A percentile compares a stretch with the other conserved stretches of the same genome.
These are phyloP conservation scores for Calamus simplicifolius DNA, from an alignment of 176 grass and related monocot genomes.

Conservation along the genomic window DNA sequence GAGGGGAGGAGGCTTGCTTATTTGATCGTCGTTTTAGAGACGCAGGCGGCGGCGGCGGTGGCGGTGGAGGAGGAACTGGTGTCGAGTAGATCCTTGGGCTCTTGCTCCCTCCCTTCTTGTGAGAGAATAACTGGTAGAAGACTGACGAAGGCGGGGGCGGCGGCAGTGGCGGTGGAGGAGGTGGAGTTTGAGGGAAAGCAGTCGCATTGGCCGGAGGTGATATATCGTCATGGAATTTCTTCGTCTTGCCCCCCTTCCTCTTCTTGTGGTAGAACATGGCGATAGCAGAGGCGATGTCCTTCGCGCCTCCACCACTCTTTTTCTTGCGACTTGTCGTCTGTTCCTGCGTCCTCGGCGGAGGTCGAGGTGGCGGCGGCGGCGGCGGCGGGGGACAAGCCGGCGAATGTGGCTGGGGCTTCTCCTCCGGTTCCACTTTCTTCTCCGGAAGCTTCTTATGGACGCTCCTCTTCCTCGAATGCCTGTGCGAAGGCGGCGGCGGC, in stretches of 20 bases:
- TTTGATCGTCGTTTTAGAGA: conserved; percentile 27
- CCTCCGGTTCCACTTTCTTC: conserved; percentile 27
- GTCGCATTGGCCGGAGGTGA: conserved; percentile 29
- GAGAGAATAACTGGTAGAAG: conserved; percentile 57
- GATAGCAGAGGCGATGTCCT: conserved; percentile 81
- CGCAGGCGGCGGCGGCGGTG: conserved; percentile 37
- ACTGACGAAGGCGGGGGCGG: conserved; percentile 59
- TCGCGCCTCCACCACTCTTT: conserved; percentile 62
- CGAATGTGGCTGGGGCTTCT: background rate
- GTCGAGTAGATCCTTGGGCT: conserved; percentile 58
- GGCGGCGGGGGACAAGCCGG: conserved; percentile 27
- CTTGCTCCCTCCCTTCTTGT: conserved; percentile 63
- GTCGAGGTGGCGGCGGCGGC: conserved; percentile 32
- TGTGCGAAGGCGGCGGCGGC: too few relatives aligned
- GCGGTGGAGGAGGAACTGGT: conserved; percentile 1
- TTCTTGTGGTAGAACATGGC: conserved; percentile 87
- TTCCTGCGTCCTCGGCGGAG: conserved; percentile 6
- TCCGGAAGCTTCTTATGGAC: conserved; percentile 32
- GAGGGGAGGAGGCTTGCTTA: conserved; percentile 12
- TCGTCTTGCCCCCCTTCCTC: conserved; percentile 58
- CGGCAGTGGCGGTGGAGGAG: conserved; percentile 27
- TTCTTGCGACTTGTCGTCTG: conserved; percentile 59
- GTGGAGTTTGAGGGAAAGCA: conserved; percentile 1
- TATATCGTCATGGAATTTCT: conserved; percentile 37
- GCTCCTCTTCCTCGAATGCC: conserved; percentile 13